phyloP scores from a whole-genome alignment of 2,329 filamentous ascomycete species.

The Trichoderma guizhouense region DNA sequence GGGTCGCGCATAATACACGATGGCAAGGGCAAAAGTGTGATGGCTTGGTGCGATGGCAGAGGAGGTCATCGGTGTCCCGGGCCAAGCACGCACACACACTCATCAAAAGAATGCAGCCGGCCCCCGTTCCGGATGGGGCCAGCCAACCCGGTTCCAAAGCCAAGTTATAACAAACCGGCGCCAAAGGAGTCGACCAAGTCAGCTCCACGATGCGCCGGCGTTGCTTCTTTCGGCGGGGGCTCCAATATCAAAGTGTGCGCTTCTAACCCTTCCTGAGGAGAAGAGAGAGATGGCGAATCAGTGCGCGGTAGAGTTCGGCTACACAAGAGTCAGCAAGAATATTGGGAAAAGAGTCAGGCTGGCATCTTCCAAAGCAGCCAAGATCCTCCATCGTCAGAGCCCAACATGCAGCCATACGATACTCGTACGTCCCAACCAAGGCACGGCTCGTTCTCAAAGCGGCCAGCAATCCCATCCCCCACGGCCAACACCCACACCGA shows the following conservation, averaged over 20 bases:
- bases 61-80: background rate
- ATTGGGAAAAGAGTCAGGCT: background rate
- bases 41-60: background rate
- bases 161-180: background rate
- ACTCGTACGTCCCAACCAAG: background rate
- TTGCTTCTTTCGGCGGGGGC: background rate
- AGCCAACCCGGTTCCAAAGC: background rate
- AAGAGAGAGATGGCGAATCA: background rate
- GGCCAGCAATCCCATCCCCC: background rate
- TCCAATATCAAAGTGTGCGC: background rate
- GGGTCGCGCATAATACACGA: background rate
- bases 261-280: background rate
- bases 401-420: background rate
- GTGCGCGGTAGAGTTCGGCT: background rate
- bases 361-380: background rate
- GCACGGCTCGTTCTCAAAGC: background rate
- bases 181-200: background rate
- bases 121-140: slow-evolving; percentile 8
- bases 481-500: background rate
- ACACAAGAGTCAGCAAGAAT: background rate
- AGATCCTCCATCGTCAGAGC: background rate
- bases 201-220: background rate
- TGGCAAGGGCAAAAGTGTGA: background rate
- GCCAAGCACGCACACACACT: background rate
- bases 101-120: background rate